Conservation (phyloP, 345 rosid species). For the Noccaea caerulescens region DNA sequence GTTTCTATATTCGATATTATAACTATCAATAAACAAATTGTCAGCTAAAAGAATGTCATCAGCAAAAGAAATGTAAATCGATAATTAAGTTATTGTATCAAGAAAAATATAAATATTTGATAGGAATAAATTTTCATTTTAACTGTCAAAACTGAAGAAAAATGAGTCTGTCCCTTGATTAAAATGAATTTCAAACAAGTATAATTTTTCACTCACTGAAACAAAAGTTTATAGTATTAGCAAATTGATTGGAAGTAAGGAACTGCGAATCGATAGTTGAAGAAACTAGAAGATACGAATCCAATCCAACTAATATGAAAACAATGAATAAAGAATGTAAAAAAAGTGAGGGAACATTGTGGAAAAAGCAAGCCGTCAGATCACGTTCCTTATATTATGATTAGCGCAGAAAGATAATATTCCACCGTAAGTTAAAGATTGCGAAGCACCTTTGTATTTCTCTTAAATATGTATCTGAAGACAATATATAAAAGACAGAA, state of each 20-base stretch:
- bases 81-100: too few species aligned
- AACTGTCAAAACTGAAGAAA: too few species aligned
- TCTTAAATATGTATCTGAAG: neutral
- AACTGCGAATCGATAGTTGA: conserved; percentile 2
- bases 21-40: too few species aligned
- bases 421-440: conserved; percentile 38
- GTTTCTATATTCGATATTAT: neutral
- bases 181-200: neutral
- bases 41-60: too few species aligned
- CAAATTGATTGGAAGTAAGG: conserved; percentile 22
- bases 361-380: conserved; percentile 43
- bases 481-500: conserved; percentile 12
- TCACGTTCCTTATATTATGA: conserved; percentile 47
- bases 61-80: too few species aligned
- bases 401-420: conserved; percentile 48
- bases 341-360: conserved; percentile 24
- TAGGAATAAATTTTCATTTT: too few species aligned
- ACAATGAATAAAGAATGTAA: neutral
- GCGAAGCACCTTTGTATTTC: conserved; percentile 35
- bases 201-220: neutral
- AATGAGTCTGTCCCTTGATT: neutral
- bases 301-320: conserved; percentile 41
- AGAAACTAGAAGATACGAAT: conserved; percentile 41
- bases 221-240: neutral
- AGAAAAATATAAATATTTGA: too few species aligned